Percentiles rank a stretch among this genome's conserved stretches.
These are phyloP conservation scores for Microdochium paspali DNA, from an alignment of 2,329 filamentous ascomycete species.

Conservation along the genomic window DNA sequence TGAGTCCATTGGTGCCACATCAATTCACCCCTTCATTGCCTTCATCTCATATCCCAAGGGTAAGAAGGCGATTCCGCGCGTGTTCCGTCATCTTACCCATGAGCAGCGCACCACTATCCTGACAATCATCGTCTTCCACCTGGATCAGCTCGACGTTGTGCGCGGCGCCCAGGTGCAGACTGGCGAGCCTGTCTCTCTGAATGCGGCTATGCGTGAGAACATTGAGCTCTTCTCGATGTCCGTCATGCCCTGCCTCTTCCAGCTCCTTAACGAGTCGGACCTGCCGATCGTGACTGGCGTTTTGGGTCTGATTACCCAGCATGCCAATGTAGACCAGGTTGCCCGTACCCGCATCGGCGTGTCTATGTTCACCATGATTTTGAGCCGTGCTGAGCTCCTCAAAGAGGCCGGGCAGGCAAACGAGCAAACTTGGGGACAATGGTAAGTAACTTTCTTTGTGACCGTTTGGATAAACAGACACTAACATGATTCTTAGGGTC, in stretches of 20 bases:
- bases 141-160: slow-evolving; percentile 87
- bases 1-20: slow-evolving; percentile 72
- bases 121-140: slow-evolving; percentile 89
- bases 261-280: slow-evolving; percentile 82
- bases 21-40: slow-evolving; percentile 87
- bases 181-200: slow-evolving; percentile 60
- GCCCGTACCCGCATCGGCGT: slow-evolving; percentile 81
- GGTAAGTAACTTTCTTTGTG: slow-evolving; percentile 39
- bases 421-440: slow-evolving; percentile 70
- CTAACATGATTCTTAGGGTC: slow-evolving; percentile 43
- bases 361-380: slow-evolving; percentile 83
- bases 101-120: slow-evolving; percentile 91
- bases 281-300: slow-evolving; percentile 87
- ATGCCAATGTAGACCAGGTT: slow-evolving; percentile 75
- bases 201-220: slow-evolving; percentile 74
- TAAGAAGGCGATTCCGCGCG: slow-evolving; percentile 88
- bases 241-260: slow-evolving; percentile 84
- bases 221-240: slow-evolving; percentile 83
- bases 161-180: slow-evolving; percentile 66
- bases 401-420: slow-evolving; percentile 68
- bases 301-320: slow-evolving; percentile 72
- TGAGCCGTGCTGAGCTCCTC: slow-evolving; percentile 87
- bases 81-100: slow-evolving; percentile 87
- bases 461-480: slow-evolving; percentile 1
- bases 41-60: slow-evolving; percentile 92